Base-by-base conservation (phyloP, 2,329 filamentous ascomycete genomes). In the Fusarium abutilonis region DNA sequence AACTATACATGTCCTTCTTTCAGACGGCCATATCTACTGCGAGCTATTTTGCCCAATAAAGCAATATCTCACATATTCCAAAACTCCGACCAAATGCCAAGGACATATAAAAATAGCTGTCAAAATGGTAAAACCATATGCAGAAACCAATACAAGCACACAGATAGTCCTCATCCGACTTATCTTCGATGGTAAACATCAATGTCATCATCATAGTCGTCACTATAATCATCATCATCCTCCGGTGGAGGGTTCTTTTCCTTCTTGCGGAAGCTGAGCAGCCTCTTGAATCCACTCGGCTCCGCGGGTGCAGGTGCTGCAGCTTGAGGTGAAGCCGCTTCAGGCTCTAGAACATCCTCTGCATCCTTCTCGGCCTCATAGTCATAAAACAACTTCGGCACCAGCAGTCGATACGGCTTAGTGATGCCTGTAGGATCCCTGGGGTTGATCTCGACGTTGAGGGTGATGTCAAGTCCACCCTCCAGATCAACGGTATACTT, bases 371-470 rank as follows among this genome's bases (percentile, higher is more conserved):
- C 77, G 2, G 73, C 72, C 14, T 77, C 73, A 58, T 84, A 82
- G 47, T 85, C 82, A 54, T 88, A 88, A 76, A 82, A 83, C 47
- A 99, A 79, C 49, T 87, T 86, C 10, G 96, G 95, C 6, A 99
- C 89, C 2, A 98, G 83, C 6, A 99, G 78, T 35, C 92, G 83
- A 74, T 99, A 99, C 9, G 93, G 92, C 46, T 87, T 86, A 1
- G 95, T 99, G 63, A 92, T 92, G 13, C 95, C 96, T 0, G 90
- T 84, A 1, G 95, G 94, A 69, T 99, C 93, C 62, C 86, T 87
- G 40, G 91, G 85, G 69, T 89, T 93, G 60, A 97, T 87, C 77
- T 99, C 95, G 61, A 97, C 87, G 69, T 97, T 97, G 39, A 99
- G 77, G 46, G 87, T 90, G 32, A 99, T 89, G 65, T 97, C 93